Evolutionary conservation across 768 basidiomycete species (phyloP).

Genomic region (Phlebiopsis flavidoalba): DNA sequence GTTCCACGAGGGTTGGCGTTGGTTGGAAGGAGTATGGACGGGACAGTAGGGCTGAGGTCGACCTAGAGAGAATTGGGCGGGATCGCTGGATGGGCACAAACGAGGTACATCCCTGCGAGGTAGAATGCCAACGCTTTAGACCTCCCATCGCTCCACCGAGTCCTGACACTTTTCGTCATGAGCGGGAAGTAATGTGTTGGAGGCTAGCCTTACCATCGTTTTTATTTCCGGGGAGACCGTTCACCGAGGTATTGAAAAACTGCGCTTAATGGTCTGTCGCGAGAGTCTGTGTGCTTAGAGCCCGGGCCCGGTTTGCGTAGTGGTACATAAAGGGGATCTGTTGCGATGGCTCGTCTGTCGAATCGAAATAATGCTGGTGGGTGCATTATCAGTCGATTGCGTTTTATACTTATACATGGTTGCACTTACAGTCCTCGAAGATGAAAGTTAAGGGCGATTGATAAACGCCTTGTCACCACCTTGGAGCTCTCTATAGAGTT

Average conservation of each 20-base stretch:
- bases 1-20: conserved; percentile 50
- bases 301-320: conserved; percentile 52
- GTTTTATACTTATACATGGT: background rate
- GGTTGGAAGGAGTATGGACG: conserved; percentile 51
- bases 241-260: conserved; percentile 50
- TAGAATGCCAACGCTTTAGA: conserved; percentile 55
- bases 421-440: background rate
- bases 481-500: conserved; percentile 49
- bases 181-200: background rate
- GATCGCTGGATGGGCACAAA: conserved; percentile 60
- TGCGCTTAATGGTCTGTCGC: conserved; percentile 44
- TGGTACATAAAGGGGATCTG: conserved; percentile 71
- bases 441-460: conserved; percentile 50
- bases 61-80: conserved; percentile 55
- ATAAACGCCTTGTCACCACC: conserved; percentile 53
- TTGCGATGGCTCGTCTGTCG: conserved; percentile 60
- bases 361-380: conserved; percentile 51
- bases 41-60: conserved; percentile 63
- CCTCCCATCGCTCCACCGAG: conserved; percentile 54
- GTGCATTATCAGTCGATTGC: background rate
- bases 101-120: conserved; percentile 58
- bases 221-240: conserved; percentile 60
- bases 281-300: conserved; percentile 51
- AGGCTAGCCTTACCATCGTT: conserved; percentile 44
- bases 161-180: conserved; percentile 4